phyloP scores from a whole-genome alignment of 805 yeast genomes.

The Saccharomycopsis fermentans region DNA sequence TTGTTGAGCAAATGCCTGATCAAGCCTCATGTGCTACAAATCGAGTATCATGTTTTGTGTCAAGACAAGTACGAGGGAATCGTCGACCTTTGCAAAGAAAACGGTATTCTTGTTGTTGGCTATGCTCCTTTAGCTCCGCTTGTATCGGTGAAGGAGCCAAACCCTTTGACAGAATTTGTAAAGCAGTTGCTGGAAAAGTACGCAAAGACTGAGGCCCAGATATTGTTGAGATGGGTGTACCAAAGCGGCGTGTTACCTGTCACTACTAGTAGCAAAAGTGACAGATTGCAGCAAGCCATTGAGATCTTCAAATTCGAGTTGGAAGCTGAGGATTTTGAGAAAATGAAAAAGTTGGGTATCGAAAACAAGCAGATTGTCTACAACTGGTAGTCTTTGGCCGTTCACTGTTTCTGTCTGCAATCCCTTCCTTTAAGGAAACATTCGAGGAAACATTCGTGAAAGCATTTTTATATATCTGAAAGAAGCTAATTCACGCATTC shows the following conservation, averaged over 20 bases:
- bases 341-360: slow-evolving; percentile 33
- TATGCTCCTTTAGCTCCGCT: slow-evolving; percentile 62
- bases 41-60: slow-evolving; percentile 55
- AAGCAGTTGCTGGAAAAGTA: slow-evolving; percentile 46
- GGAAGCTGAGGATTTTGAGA: slow-evolving; percentile 37
- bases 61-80: slow-evolving; percentile 59
- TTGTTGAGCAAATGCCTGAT: slow-evolving; percentile 30
- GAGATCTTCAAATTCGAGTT: slow-evolving; percentile 48
- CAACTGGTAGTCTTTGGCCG: slow-evolving; percentile 14
- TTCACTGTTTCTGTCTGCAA: no score
- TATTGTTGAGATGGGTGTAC: slow-evolving; percentile 61
- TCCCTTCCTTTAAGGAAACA: no score
- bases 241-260: slow-evolving; percentile 59
- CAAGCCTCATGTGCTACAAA: slow-evolving; percentile 51
- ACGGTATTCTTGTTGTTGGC: slow-evolving; percentile 49
- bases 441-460: no score
- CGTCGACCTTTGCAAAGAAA: slow-evolving; percentile 37
- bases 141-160: slow-evolving; percentile 34
- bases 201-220: slow-evolving; percentile 46
- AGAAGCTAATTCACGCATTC: no score
- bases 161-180: slow-evolving; percentile 34
- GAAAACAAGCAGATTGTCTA: slow-evolving; percentile 4
- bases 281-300: slow-evolving; percentile 48
- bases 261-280: slow-evolving; percentile 55
- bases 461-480: no score